A percentile compares a stretch with the other conserved stretches of the same genome.
Conservation (phyloP, 352 stramenopile species). For the Globisporangium megalacanthum region DNA sequence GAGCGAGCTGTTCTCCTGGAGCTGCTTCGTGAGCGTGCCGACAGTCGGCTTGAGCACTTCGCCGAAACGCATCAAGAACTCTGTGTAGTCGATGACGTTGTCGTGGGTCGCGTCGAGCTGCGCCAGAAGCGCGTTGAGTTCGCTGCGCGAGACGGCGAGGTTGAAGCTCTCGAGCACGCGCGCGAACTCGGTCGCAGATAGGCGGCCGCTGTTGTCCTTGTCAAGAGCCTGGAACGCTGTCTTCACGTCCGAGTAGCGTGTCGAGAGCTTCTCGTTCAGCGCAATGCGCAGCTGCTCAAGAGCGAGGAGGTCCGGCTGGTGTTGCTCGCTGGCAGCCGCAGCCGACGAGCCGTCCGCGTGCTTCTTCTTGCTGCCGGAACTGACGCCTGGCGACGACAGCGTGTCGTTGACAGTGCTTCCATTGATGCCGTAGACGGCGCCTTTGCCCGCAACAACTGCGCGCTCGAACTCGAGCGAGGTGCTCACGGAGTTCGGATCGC, state of each 20-base stretch:
- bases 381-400: conserved; percentile 45
- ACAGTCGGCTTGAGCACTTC: conserved; percentile 36
- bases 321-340: neutral
- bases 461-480: conserved; percentile 52
- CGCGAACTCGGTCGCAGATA: conserved; percentile 40
- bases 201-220: conserved; percentile 29
- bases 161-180: conserved; percentile 45
- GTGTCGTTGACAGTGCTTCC: conserved; percentile 33
- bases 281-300: conserved; percentile 65
- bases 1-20: conserved; percentile 62
- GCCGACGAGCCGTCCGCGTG: neutral
- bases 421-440: conserved; percentile 11
- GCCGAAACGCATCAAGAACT: conserved; percentile 60
- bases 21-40: conserved; percentile 19
- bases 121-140: conserved; percentile 28
- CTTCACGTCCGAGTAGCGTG: conserved; percentile 35
- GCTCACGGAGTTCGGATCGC: conserved; percentile 57
- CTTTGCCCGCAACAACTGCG: conserved; percentile 14
- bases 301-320: conserved; percentile 23
- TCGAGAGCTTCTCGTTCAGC: conserved; percentile 46
- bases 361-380: conserved; percentile 12
- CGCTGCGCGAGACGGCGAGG: conserved; percentile 32
- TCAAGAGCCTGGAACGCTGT: conserved; percentile 45
- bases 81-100: conserved; percentile 46
- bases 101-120: conserved; percentile 32